Base-by-base conservation (phyloP, 2,329 filamentous ascomycete species). In the Penicillium polonicum region DNA sequence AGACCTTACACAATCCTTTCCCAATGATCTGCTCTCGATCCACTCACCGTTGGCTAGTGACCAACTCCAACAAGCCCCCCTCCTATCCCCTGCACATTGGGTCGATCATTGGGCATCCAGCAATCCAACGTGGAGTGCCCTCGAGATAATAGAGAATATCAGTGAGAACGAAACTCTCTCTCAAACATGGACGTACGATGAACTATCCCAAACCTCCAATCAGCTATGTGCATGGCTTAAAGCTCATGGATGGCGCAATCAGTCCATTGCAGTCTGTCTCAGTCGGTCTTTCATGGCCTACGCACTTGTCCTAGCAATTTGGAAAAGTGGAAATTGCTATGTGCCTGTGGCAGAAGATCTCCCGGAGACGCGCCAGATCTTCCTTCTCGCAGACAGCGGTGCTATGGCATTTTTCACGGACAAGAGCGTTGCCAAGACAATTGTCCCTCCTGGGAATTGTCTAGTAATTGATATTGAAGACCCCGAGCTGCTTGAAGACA, bases 311-410 rank as follows among this genome's bases (percentile, higher is more conserved):
- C 36, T 60, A 2, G 59, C 51, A 8, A 60, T 60, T 7, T 60
- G 52, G 56, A 60, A 60, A 21, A 59, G 52, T 17, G 56, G 56
- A 1, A 60, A 60, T 52, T 59, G 56, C 17, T 60, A 60, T 21
- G 48, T 60, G 2, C 56, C 56, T 21, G 58, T 60, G 21, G 59
- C 56, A 5, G 59, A 60, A 35, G 56, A 59, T 42, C 55, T 60
- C 33, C 59, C 59, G 5, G 52, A 56, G n/a, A 44, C 52, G 3
- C 59, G 59, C 4, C 52, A 43, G 19, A 27, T 56, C 1, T 53
- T 60, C 25, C 31, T 48, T 36, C 43, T 54, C 17, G 36, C 52
- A 15, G 52, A 54, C 31, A 27, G 35, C 33, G 39, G 50, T 10
- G 33, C 44, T 19, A 52, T 29, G 35, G 59, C 50, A 38, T 57